These are phyloP conservation scores for Coemansia furcata DNA, from an alignment of 192 early-diverging fungal genomes.

Conservation along the genomic window DNA sequence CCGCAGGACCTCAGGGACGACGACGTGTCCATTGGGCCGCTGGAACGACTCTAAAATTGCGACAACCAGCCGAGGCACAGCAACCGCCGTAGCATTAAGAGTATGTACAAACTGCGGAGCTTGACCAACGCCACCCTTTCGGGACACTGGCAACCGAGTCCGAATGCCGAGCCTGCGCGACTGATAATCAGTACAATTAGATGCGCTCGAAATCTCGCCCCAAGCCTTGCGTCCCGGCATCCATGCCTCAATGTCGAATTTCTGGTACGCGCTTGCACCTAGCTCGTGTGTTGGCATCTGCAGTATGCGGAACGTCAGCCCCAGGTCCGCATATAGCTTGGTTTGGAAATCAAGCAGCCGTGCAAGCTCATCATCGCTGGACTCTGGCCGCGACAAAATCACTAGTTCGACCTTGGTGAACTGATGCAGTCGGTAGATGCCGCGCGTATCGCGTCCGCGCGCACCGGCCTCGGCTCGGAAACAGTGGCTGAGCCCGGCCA, in stretches of 20 bases:
- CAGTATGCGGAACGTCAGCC: conserved; percentile 72
- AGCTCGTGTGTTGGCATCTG: conserved; percentile 93
- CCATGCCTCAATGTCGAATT: conserved; percentile 96
- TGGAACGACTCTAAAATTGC: conserved; percentile 82
- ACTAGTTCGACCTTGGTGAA: conserved; percentile 95
- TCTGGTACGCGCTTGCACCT: conserved; percentile 86
- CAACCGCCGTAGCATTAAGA: conserved; percentile 90
- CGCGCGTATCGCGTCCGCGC: conserved; percentile 78
- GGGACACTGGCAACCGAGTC: conserved; percentile 2
- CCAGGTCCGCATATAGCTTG: conserved; percentile 71
- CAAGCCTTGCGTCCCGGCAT: conserved; percentile 80
- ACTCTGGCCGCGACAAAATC: conserved; percentile 60
- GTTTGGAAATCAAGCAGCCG: conserved; percentile 75
- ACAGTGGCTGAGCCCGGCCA: conserved; percentile 82
- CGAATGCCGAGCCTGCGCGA: conserved; percentile 79
- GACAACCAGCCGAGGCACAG: conserved; percentile 85
- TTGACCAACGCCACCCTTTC: conserved; percentile 27
- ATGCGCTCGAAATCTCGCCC: conserved; percentile 80
- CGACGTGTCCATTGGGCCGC: conserved; percentile 63
- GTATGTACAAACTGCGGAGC: conserved; percentile 73
- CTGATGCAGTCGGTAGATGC: conserved; percentile 91
- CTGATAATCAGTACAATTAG: conserved; percentile 95
- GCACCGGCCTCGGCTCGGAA: conserved; percentile 90
- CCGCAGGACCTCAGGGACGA: conserved; percentile 66
- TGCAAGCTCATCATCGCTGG: conserved; percentile 67